Evolutionary conservation across 2,329 filamentous ascomycete species (phyloP).

Genomic region (Epichloe coenophiala): DNA sequence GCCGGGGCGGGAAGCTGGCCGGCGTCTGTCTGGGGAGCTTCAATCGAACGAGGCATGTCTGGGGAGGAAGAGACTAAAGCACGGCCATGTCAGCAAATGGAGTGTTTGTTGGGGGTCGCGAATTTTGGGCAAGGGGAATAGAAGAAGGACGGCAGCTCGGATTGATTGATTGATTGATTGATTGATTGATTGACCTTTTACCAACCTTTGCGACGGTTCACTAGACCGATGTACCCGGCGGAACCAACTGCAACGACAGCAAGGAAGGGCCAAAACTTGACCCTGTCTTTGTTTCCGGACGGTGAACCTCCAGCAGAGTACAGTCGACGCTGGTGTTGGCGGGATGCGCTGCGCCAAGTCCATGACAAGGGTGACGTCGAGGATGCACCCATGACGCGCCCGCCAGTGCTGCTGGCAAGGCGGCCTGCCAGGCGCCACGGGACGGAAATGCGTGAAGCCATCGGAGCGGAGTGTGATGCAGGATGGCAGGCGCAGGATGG

Average conservation of each 20-base stretch:
- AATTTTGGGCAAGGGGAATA: background rate
- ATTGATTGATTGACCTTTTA: background rate
- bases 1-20: conserved; percentile 32
- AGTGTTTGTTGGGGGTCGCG: background rate
- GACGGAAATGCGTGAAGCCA: conserved; percentile 20
- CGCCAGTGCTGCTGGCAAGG: conserved; percentile 5
- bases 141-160: background rate
- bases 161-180: too few relatives aligned
- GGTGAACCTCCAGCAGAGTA: conserved; percentile 26
- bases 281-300: conserved; percentile 19
- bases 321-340: conserved; percentile 6
- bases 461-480: conserved; percentile 3
- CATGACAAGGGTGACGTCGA: conserved; percentile 6
- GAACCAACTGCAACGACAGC: conserved; percentile 33
- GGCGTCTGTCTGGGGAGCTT: conserved; percentile 25
- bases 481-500: background rate
- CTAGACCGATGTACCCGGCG: conserved; percentile 35
- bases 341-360: conserved; percentile 11
- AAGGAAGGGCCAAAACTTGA: conserved; percentile 48
- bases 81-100: too few relatives aligned
- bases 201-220: conserved; percentile 36
- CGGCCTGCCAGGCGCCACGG: conserved; percentile 13
- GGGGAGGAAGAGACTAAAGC: background rate
- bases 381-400: conserved; percentile 5
- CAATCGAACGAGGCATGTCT: conserved; percentile 26